Base-by-base conservation (phyloP, 148 eudicot genomes). In the Camellia granthamiana region DNA sequence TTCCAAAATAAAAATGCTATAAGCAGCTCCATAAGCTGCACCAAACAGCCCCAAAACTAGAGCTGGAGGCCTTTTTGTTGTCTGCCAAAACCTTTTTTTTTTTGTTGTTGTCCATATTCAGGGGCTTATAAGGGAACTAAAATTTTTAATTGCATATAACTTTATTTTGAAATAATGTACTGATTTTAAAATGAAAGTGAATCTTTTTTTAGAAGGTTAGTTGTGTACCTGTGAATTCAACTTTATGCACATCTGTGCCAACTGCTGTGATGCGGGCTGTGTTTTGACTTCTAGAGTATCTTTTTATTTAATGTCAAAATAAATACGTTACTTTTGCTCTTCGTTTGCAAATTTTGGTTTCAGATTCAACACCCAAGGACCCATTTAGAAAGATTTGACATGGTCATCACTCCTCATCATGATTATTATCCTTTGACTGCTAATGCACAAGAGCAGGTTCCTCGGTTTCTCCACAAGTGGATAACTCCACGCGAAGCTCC, bases 331-430 rank as follows among this genome's bases (percentile, higher is more conserved):
- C 55, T 70, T 70, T 10, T 80, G 72, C 47, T 84, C 72, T 71
- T 82, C 78, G 74, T 30, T 69, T 72, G 42, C 0, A 43, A 49
- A 43, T 66, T 59, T 3, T 18, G 65, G 77, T 88, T 91, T 74
- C 92, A 96, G 99, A 90, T 96, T 87, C 98, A 93, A 85, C 99
- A 96, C 84, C 99, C 99, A 70, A 86, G 99, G 77, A 87, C 91
- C 55, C 97, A 85, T 54, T 81, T 96, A 79, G 89, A 93, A 81
- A 89, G 97, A 84, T 96, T 96, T 87, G 99, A 96, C 85, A 82
- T 93, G 93, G 98, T 96, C 74, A 88, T 96, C 75, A 87, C 97
- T n/a, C 98, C 99, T 69, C 88, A 69, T 71, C 99, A 96, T 85
- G 99, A 96, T 87, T 96, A 89, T 81, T 96, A 90, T 82, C 85